A percentile compares a stretch with the other conserved stretches of the same genome.
Conservation (phyloP, 306 rosid genomes). For the Prunus salicina region DNA sequence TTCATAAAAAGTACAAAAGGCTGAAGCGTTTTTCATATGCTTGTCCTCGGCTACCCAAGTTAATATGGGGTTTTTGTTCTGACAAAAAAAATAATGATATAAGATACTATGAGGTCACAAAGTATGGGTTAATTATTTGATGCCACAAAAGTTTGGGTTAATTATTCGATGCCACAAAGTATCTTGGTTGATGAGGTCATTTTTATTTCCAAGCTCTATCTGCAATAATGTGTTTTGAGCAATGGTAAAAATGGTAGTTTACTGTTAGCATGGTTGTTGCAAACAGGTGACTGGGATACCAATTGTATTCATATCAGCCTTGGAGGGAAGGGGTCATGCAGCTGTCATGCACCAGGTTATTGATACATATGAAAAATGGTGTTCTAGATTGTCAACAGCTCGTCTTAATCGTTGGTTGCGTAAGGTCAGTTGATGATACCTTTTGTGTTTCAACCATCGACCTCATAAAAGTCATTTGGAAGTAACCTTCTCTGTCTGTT, state of each 20-base stretch:
- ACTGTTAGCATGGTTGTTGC: conserved; percentile 21
- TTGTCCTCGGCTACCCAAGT: background rate
- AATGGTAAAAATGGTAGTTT: background rate
- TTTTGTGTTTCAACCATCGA: background rate
- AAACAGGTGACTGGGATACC: conserved; percentile 86
- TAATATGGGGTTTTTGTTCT: background rate
- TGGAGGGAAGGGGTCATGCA: conserved; percentile 81
- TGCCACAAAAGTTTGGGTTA: background rate
- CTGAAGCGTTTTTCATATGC: background rate
- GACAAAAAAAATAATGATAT: background rate
- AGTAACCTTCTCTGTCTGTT: background rate
- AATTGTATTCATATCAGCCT: conserved; percentile 78
- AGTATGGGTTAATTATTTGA: background rate
- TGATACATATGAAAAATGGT: conserved; percentile 87
- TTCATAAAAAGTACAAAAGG: background rate
- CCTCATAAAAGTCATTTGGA: conserved; percentile 13
- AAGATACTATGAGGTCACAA: background rate
- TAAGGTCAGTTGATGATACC: conserved; percentile 47
- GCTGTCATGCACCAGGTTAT: conserved; percentile 63
- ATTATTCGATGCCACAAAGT: background rate
- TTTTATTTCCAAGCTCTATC: background rate
- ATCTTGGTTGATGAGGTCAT: background rate
- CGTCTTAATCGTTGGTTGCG: conserved; percentile 92
- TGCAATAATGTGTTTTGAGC: background rate
- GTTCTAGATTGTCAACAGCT: conserved; percentile 78